Base-by-base conservation (phyloP, 768 basidiomycete genomes). In the Termitomyces sp. region DNA sequence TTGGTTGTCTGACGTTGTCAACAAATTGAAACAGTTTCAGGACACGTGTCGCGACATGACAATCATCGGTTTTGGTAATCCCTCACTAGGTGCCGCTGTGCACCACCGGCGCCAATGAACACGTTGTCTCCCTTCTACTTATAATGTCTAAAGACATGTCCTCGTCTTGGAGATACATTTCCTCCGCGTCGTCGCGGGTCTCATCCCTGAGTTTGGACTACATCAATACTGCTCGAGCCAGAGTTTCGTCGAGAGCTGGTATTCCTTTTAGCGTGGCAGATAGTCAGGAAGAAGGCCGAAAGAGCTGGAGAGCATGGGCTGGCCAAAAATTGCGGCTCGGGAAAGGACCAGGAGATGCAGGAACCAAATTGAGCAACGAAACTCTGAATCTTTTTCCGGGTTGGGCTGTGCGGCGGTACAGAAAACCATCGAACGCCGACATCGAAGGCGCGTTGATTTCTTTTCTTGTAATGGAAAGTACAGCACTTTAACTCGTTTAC, bases 361-460 rank as follows among this genome's bases (percentile, higher is more conserved):
- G 19, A 14, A 25, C 53, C 4, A 61, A 55, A 25, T 37, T 34
- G 7, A 52, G 49, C 29, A 59, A 58, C 40, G 85, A 88, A 62
- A 75, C 75, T 40, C 64, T 89, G 3, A 74, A 77, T 17, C 65
- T 92, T 23, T 92, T 93, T 71, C 92, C 92, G 5, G 90, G 92
- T 2, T 94, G 90, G 89, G 92, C 90, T 2, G 78, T 81, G 6
- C 75, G 82, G 51, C 71, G 81, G 29, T 84, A 82, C 65, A 69
- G 60, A 16, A 63, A 57, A 45, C 62, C 59, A 40, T 62, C 42
- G 47, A 51, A 21, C 17, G 60, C 41, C 19, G 54, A 64, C 41
- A 56, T 50, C 46, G 65, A 68, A 63, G 65, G 73, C 70, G 48
- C 60, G 70, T 73, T 19, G 29, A 65, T 17, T 17, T 5, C 41